Conservation (phyloP, 1,284 basidiomycete genomes). For the Termitomyces sp. region DNA sequence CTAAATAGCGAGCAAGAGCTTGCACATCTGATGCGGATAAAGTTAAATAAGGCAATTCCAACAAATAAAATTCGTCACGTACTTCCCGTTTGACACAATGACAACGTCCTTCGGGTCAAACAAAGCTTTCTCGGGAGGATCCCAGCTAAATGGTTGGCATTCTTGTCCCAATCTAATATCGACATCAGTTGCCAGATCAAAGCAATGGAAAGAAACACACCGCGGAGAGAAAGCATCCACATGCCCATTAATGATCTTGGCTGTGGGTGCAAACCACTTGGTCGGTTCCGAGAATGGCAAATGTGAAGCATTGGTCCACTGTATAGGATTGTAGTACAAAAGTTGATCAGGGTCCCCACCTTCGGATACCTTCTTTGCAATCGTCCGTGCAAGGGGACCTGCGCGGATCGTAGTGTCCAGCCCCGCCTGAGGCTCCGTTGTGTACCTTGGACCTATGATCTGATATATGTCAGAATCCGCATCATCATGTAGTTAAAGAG, state of each 20-base stretch:
- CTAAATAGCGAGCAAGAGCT: constrained; percentile 59
- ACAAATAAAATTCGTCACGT: not conserved
- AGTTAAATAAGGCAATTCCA: not conserved
- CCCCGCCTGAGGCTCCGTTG: constrained; percentile 53
- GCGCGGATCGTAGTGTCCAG: constrained; percentile 49
- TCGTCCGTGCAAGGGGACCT: constrained; percentile 44
- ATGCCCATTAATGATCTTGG: constrained; percentile 41
- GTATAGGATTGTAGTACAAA: constrained; percentile 45
- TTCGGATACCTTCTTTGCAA: constrained; percentile 40
- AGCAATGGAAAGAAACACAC: constrained; percentile 22
- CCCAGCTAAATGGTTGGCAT: constrained; percentile 47
- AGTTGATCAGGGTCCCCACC: constrained; percentile 41
- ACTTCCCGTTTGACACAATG: constrained; percentile 53
- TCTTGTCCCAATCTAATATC: constrained; percentile 45
- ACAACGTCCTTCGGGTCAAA: constrained; percentile 49
- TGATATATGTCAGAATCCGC: constrained; percentile 21
- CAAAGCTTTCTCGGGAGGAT: constrained; percentile 38
- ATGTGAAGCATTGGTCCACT: constrained; percentile 48
- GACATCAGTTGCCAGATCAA: not conserved
- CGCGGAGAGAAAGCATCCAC: constrained; percentile 45
- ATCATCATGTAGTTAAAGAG: not conserved
- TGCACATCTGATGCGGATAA: constrained; percentile 26
- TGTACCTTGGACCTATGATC: constrained; percentile 49
- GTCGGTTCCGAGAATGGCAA: constrained; percentile 35
- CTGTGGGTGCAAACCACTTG: constrained; percentile 43